These are phyloP conservation scores for Waitea zeae DNA, from an alignment of 1,284 basidiomycete species.

Conservation along the genomic window DNA sequence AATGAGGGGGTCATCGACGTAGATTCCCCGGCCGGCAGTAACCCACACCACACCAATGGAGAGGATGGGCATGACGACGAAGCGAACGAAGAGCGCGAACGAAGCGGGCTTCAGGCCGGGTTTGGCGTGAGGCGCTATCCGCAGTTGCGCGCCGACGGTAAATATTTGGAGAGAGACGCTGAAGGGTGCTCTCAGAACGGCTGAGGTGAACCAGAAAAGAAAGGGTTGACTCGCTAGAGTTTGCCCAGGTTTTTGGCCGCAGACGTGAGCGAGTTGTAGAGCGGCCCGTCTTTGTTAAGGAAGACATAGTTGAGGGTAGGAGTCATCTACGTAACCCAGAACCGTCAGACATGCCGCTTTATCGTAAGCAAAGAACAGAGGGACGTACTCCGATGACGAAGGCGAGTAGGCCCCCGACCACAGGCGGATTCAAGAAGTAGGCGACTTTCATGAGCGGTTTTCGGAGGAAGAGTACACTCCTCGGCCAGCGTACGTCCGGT, in stretches of 20 bases:
- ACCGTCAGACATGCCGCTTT: not conserved
- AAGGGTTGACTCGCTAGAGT: slow-evolving; percentile 12
- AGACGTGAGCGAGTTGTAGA: slow-evolving; percentile 13
- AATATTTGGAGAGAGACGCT: slow-evolving; percentile 15
- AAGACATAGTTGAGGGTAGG: slow-evolving; percentile 11
- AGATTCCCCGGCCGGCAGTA: slow-evolving; percentile 14
- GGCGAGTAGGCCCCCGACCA: slow-evolving; percentile 14
- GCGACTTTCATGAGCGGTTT: slow-evolving; percentile 10
- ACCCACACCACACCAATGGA: slow-evolving; percentile 13
- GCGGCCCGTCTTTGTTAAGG: slow-evolving; percentile 10
- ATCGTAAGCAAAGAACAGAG: not conserved
- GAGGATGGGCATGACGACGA: slow-evolving; percentile 13
- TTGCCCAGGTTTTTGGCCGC: slow-evolving; percentile 13
- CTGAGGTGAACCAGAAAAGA: not conserved
- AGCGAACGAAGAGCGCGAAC: slow-evolving; percentile 14
- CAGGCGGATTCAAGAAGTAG: slow-evolving; percentile 11
- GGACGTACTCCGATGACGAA: slow-evolving; percentile 12
- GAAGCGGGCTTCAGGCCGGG: slow-evolving; percentile 9
- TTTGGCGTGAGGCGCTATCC: slow-evolving; percentile 10
- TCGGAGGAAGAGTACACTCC: slow-evolving; percentile 7
- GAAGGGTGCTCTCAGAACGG: not conserved
- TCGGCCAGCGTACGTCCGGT: slow-evolving; percentile 13
- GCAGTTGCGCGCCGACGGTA: slow-evolving; percentile 15
- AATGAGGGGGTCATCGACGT: slow-evolving; percentile 15
- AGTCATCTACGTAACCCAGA: slow-evolving; percentile 9